Percentiles rank a stretch among this genome's conserved stretches.
Conservation (phyloP, 2,329 filamentous ascomycete species). For the Colletotrichum horii region DNA sequence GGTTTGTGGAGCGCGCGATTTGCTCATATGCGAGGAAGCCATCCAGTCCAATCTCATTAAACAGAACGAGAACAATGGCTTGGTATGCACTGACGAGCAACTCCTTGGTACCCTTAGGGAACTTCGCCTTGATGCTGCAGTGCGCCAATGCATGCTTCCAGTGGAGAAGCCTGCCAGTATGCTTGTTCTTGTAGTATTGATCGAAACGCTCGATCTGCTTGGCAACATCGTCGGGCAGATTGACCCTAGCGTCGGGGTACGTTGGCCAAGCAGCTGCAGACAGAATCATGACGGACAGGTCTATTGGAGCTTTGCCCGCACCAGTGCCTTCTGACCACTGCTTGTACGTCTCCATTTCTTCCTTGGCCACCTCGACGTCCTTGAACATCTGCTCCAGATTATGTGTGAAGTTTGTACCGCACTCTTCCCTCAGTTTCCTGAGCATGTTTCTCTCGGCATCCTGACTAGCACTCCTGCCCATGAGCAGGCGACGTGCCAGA, state of each 20-base stretch:
- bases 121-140: slow-evolving; percentile 82
- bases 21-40: slow-evolving; percentile 76
- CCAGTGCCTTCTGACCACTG: slow-evolving; percentile 47
- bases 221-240: slow-evolving; percentile 77
- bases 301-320: slow-evolving; percentile 56
- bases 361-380: slow-evolving; percentile 90
- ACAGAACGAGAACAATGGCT: slow-evolving; percentile 86
- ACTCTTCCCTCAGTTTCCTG: slow-evolving; percentile 88
- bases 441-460: slow-evolving; percentile 98
- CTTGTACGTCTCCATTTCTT: slow-evolving; percentile 92
- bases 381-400: slow-evolving; percentile 99
- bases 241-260: slow-evolving; percentile 77
- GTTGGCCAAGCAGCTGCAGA: slow-evolving; percentile 92
- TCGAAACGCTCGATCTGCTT: slow-evolving; percentile 84
- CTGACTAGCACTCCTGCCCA: slow-evolving; percentile 90
- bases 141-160: slow-evolving; percentile 97
- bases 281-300: slow-evolving; percentile 88
- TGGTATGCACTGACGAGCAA: slow-evolving; percentile 91
- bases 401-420: slow-evolving; percentile 91
- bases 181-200: slow-evolving; percentile 84
- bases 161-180: slow-evolving; percentile 82
- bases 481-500: slow-evolving; percentile 84
- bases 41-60: slow-evolving; percentile 72
- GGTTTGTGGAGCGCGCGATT: slow-evolving; percentile 75
- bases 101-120: slow-evolving; percentile 83